Conservation (phyloP, 1,139 yeast genomes). For the Kodamaea sp. region DNA sequence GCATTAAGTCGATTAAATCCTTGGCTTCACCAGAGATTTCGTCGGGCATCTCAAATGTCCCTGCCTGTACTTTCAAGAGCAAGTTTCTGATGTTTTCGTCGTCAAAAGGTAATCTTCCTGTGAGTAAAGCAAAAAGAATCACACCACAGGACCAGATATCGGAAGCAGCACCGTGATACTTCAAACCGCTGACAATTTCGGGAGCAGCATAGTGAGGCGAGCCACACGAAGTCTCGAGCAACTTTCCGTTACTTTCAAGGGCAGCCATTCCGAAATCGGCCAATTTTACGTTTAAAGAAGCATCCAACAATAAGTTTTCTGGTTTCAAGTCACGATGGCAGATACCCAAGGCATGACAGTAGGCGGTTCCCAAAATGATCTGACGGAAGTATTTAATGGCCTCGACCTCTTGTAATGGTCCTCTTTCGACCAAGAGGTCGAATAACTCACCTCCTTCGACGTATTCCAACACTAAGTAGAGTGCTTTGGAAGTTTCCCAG, state of each 20-base stretch:
- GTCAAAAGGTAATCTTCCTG: constrained; percentile 81
- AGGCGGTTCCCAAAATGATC: constrained; percentile 75
- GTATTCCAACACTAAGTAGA: constrained; percentile 73
- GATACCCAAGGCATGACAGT: constrained; percentile 77
- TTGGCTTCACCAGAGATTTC: constrained; percentile 64
- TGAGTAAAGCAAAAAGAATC: constrained; percentile 70
- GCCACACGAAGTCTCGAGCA: constrained; percentile 79
- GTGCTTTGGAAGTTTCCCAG: constrained; percentile 79
- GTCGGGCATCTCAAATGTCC: constrained; percentile 72
- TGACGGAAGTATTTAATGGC: constrained; percentile 77
- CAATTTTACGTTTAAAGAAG: constrained; percentile 65
- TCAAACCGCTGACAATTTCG: constrained; percentile 75
- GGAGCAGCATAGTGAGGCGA: constrained; percentile 90
- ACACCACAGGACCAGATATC: constrained; percentile 91
- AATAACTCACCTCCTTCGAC: constrained; percentile 85
- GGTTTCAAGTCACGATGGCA: constrained; percentile 84
- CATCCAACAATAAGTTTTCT: constrained; percentile 70
- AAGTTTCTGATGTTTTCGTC: constrained; percentile 75
- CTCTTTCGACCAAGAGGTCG: constrained; percentile 74
- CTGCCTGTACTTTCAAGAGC: constrained; percentile 72
- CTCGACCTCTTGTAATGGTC: constrained; percentile 74
- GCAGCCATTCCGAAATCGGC: constrained; percentile 94
- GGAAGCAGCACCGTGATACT: constrained; percentile 79
- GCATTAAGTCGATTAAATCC: constrained; percentile 70
- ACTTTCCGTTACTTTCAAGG: constrained; percentile 66